These are phyloP conservation scores for Aquilaria yunnanensis DNA, from an alignment of 345 rosid species.

Conservation along the genomic window DNA sequence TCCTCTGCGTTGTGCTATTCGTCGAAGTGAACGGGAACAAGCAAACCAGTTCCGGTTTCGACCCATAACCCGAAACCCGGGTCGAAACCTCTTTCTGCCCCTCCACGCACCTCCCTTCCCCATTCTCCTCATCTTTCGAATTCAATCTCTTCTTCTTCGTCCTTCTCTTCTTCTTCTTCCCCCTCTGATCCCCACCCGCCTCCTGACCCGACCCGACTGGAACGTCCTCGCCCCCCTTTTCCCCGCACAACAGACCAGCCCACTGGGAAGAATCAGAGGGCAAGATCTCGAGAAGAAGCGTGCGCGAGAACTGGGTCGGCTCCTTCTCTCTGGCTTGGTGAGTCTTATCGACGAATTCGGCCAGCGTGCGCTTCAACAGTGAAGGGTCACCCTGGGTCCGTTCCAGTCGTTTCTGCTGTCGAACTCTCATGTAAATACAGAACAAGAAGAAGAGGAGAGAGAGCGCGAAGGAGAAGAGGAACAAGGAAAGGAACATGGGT, in stretches of 20 bases:
- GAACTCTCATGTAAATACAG: slow-evolving; percentile 29
- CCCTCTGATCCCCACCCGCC: slow-evolving; percentile 28
- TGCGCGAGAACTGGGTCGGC: slow-evolving; percentile 31
- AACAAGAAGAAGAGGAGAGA: slow-evolving; percentile 35
- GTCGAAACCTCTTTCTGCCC: slow-evolving; percentile 11
- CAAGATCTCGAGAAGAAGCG: slow-evolving; percentile 53
- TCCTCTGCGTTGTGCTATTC: slow-evolving; percentile 88
- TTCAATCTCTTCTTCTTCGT: slow-evolving; percentile 35
- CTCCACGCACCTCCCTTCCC: slow-evolving; percentile 19
- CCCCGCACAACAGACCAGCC: slow-evolving; percentile 13
- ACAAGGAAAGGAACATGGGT: slow-evolving; percentile 36
- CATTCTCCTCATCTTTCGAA: slow-evolving; percentile 25
- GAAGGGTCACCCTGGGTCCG: slow-evolving; percentile 21
- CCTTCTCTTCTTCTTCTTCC: slow-evolving; percentile 50
- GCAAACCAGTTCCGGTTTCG: slow-evolving; percentile 59
- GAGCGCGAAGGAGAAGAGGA: slow-evolving; percentile 32
- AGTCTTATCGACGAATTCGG: slow-evolving; percentile 21
- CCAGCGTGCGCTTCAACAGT: slow-evolving; percentile 14
- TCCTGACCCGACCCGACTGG: slow-evolving; percentile 19
- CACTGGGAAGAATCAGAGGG: slow-evolving; percentile 40
- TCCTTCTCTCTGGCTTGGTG: slow-evolving; percentile 23
- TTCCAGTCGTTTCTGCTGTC: slow-evolving; percentile 8
- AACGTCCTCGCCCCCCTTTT: slow-evolving; percentile 7
- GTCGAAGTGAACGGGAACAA: slow-evolving; percentile 76
- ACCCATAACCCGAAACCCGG: slow-evolving; percentile 24